phyloP scores from a whole-genome alignment of 2,329 filamentous ascomycete species.

The Penicillium verrucosum region DNA sequence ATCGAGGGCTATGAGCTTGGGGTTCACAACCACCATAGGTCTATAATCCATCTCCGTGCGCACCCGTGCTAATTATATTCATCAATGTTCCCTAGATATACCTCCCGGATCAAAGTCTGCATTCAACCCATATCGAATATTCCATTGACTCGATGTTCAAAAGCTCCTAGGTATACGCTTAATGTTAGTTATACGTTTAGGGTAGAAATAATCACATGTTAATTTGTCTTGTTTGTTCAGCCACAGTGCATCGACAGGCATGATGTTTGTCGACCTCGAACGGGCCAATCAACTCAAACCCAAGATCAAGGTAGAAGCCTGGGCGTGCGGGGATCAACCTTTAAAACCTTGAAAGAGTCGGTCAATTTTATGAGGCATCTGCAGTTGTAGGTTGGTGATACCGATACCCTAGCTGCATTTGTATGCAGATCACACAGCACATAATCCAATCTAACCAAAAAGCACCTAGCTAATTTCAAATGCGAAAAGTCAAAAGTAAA shows the following conservation, averaged over 20 bases:
- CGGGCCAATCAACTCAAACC: background rate
- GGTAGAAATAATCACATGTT: constrained; percentile 4
- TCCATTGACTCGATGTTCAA: no score
- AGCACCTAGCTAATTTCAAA: background rate
- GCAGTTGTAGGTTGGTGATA: constrained; percentile 2
- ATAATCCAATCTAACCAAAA: background rate
- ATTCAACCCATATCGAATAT: background rate
- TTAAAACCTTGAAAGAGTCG: background rate
- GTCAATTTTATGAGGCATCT: background rate
- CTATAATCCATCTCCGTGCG: background rate
- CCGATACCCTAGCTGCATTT: constrained; percentile 1
- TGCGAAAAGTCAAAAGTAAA: constrained; percentile 3
- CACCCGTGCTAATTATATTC: background rate
- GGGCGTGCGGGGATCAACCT: background rate
- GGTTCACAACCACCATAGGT: background rate
- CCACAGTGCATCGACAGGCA: background rate
- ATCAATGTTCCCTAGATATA: background rate
- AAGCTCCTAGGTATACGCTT: background rate
- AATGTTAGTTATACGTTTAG: background rate
- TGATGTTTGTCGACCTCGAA: background rate
- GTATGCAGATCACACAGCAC: constrained; percentile 4
- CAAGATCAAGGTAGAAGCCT: background rate
- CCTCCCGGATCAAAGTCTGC: background rate
- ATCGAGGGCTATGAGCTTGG: background rate
- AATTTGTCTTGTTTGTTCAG: constrained; percentile 1